Base-by-base conservation (phyloP, 192 early-diverging fungal species). In the Backusella australiensis region DNA sequence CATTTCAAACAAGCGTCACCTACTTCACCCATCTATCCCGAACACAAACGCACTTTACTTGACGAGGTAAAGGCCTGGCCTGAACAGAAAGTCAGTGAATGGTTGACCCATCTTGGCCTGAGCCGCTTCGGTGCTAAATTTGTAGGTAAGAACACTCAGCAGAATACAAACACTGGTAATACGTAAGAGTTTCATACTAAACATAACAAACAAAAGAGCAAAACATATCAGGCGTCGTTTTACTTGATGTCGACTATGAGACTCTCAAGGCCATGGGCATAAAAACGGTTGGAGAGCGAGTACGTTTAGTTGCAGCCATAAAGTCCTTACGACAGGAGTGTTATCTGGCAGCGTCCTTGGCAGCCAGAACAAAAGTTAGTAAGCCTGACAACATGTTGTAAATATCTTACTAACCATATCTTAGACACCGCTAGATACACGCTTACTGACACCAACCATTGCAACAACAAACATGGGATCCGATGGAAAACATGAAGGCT, bases 211-310 rank as follows among this genome's bases (percentile, higher is more conserved):
- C 32, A 32, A 52, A 83, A 87, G 91, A 94, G 35, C 91, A 97
- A 81, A 77, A 91, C 69, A 91, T 98, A 59, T 94, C 84, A 15
- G 96, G 96, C n/a, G 88, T 91, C 26, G 86, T 93, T 6, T 82
- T 98, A 69, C 81, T 94, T 4, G 96, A 97, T 82, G 85, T 98
- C 2, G 91, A 94, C 83, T 93, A 97, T 76, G 84, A 86, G 44
- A 79, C 92, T 21, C 87, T 98, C 15, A 93, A 93, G 80, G 92
- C 95, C 68, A 90, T 98, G 79, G 91, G 90, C 9, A 90, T 98
- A 67, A 82, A 80, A 53, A 91, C 89, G 0, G 91, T 96, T 9
- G 95, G 96, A 52, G 96, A 98, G 73, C 83, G 94, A 17, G 92
- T 96, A 41, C 87, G 92, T 67, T 86, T 98, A 38, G 83, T 94